Evolutionary conservation across 1,284 basidiomycete genomes (phyloP).

Genomic region (Fomitopsis betulina): DNA sequence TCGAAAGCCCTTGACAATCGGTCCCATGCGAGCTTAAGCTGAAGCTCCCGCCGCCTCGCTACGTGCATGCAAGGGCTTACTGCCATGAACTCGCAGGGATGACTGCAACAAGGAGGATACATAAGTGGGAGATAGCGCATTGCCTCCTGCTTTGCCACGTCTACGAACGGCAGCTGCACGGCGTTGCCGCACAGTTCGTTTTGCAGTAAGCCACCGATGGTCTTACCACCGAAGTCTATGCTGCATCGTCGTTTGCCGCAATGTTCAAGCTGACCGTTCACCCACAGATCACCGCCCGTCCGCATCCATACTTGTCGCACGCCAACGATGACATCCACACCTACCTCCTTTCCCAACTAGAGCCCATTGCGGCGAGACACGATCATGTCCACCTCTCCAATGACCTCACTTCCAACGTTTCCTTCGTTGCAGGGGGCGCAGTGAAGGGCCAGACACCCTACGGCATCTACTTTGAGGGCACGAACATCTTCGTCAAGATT

Average conservation of each 20-base stretch:
- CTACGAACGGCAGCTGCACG: no score
- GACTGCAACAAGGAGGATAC: no score
- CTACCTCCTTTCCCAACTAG: conserved; percentile 54
- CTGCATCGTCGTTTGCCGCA: not conserved
- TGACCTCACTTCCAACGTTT: conserved; percentile 56
- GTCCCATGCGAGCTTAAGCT: no score
- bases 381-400: conserved; percentile 45
- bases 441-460: conserved; percentile 22
- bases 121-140: no score
- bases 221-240: no score
- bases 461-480: conserved; percentile 65
- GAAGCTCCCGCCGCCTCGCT: no score
- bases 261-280: not conserved
- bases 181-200: no score
- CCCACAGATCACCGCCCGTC: conserved; percentile 55
- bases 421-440: conserved; percentile 33
- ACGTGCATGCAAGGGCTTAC: no score
- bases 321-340: conserved; percentile 63
- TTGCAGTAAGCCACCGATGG: no score
- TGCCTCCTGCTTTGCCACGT: no score
- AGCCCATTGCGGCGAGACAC: conserved; percentile 37
- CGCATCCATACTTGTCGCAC: conserved; percentile 74
- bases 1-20: no score
- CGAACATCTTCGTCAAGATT: conserved; percentile 66
- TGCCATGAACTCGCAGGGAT: no score